phyloP scores from a whole-genome alignment of 106 monocot species.

The Platanthera guangdongensis region DNA sequence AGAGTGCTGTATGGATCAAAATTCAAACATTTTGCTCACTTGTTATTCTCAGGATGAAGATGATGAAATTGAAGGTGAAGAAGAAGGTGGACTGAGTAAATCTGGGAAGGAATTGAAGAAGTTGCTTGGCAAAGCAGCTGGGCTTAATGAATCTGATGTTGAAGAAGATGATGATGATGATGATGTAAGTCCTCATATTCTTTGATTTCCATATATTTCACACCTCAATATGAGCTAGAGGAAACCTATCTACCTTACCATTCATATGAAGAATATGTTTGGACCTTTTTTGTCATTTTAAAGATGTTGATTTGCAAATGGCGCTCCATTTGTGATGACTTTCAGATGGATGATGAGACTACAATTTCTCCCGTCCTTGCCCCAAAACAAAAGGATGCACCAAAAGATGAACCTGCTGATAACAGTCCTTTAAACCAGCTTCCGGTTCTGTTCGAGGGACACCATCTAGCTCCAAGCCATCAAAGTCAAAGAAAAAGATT shows the following conservation, averaged over 20 bases:
- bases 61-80: conserved; percentile 71
- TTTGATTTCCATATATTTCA: background rate
- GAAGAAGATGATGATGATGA: conserved; percentile 96
- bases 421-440: conserved; percentile 46
- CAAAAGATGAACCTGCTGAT: conserved; percentile 75
- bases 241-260: background rate
- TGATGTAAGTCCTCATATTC: conserved; percentile 39
- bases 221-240: background rate
- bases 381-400: conserved; percentile 71
- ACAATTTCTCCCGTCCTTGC: conserved; percentile 71
- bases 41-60: conserved; percentile 76
- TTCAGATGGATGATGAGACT: conserved; percentile 78
- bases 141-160: conserved; percentile 77
- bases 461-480: conserved; percentile 61
- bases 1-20: background rate
- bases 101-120: conserved; percentile 98
- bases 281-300: background rate
- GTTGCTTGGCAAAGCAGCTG: conserved; percentile 78
- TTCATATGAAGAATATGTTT: background rate
- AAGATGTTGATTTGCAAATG: background rate
- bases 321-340: conserved; percentile 1
- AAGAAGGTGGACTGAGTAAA: conserved; percentile 84
- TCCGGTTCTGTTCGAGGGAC: conserved; percentile 44
- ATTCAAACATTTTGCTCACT: background rate
- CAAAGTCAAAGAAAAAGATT: conserved; percentile 80